A percentile compares a stretch with the other conserved stretches of the same genome.
phyloP scores from a whole-genome alignment of 352 stramenopile species.

The Phytopythium mirpurense region DNA sequence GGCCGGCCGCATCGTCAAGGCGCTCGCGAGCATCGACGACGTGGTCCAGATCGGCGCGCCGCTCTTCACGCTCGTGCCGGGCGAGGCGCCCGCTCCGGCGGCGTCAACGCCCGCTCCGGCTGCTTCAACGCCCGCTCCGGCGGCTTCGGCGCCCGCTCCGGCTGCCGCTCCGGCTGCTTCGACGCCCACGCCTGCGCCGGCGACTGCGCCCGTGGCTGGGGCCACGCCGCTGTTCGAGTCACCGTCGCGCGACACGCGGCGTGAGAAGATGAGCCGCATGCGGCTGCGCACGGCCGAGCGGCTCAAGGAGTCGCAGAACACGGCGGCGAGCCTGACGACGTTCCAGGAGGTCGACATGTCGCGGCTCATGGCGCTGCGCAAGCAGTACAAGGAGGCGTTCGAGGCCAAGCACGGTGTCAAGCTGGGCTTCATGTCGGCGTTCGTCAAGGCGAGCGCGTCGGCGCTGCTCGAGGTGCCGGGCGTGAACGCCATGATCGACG shows the following conservation, averaged over 20 bases:
- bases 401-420: constrained; percentile 98
- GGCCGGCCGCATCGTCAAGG: constrained; percentile 85
- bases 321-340: constrained; percentile 96
- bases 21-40: constrained; percentile 92
- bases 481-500: constrained; percentile 98
- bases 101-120: constrained; percentile 13
- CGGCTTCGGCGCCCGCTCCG: constrained; percentile 8
- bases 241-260: constrained; percentile 43
- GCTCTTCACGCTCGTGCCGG: constrained; percentile 88
- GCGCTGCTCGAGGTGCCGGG: constrained; percentile 92
- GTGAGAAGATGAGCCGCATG: constrained; percentile 99
- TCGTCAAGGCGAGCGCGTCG: constrained; percentile 95
- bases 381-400: constrained; percentile 96
- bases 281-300: constrained; percentile 94
- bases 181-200: constrained; percentile 7
- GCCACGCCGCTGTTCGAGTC: constrained; percentile 47
- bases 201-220: constrained; percentile 11
- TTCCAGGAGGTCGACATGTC: constrained; percentile 99
- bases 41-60: constrained; percentile 92
- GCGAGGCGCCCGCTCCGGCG: constrained; percentile 35
- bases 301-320: constrained; percentile 99
- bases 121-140: constrained; percentile 11
- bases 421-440: constrained; percentile 98
- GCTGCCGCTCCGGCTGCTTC: constrained; percentile 12
- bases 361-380: constrained; percentile 92